Conservation (phyloP, 2,329 filamentous ascomycete genomes). For the Nectriaceae sp. region DNA sequence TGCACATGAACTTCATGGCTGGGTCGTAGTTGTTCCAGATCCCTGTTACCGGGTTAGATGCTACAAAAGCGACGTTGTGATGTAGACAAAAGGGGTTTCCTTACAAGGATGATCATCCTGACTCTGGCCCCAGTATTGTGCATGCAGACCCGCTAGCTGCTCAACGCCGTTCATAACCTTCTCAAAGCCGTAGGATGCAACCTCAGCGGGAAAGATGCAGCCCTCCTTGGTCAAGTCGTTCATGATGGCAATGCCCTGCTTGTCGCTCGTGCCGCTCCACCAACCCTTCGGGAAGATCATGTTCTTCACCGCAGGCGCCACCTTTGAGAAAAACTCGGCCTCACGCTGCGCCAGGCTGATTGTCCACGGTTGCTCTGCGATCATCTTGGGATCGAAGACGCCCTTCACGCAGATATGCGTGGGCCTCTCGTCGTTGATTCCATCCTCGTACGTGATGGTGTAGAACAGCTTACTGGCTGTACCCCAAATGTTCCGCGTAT, state of each 20-base stretch:
- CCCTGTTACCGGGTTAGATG: background rate
- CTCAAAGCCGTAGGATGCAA: constrained; percentile 31
- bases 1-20: constrained; percentile 33
- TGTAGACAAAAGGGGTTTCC: background rate
- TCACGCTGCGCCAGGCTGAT: constrained; percentile 36
- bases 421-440: constrained; percentile 11
- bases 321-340: constrained; percentile 38
- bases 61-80: background rate
- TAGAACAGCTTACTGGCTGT: constrained; percentile 32
- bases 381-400: constrained; percentile 38
- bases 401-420: constrained; percentile 38
- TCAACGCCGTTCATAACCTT: constrained; percentile 37
- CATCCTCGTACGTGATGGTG: constrained; percentile 30
- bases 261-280: constrained; percentile 37
- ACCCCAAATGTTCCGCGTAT: constrained; percentile 29
- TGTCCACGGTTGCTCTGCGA: constrained; percentile 26
- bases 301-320: constrained; percentile 34
- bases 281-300: constrained; percentile 37
- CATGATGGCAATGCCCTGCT: constrained; percentile 42
- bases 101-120: background rate
- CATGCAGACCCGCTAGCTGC: constrained; percentile 43
- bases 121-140: constrained; percentile 33
- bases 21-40: constrained; percentile 33
- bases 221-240: constrained; percentile 33
- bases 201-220: constrained; percentile 37